Evolutionary conservation across 192 early-diverging fungal species (phyloP), one percentile per base, ranked within the genome.

Genomic region (Linnemannia exigua): DNA sequence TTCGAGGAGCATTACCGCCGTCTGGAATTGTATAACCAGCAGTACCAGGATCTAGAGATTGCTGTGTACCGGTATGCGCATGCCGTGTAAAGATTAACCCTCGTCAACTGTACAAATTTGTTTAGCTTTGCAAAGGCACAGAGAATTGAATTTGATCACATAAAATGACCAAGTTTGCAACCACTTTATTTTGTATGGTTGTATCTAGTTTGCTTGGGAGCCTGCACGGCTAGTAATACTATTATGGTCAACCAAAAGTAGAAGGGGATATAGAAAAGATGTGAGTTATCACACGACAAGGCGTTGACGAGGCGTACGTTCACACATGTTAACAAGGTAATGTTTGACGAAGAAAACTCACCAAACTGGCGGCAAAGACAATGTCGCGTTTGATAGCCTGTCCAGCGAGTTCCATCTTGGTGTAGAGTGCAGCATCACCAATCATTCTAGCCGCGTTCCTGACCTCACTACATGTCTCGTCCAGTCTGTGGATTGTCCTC

Each of bases 391-490:
- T 93, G 87, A 99, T 98, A 58, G 93, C 86, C 76, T 94, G 93
- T 54, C 94, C 90, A 16, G 97, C 97, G 31, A 95, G 91, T 83
- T 98, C 96, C 95, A 99, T 98, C 88, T 98, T 99, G 31, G 92
- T 92, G 87, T 93, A 97, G 63, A 99, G 90, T 46, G 90, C 90
- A 2, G 94, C 91, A 80, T 99, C 96, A 28, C 98, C 98, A n/a
- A 99, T 95, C 80, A 98, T 91, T 75, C 95, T 79, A 0, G 97
- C 95, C 0, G 97, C 97, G 25, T 93, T 93, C 33, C 91, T 91
- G 19, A 97, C 95, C 77, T 99, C 97, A 61, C 96, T 91, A 48
- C 97, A 96, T 1, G 97, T 97, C 87, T 99, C 98, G 67, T 97
- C 96, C 72, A 99, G 88, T 41, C 98, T 92, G 71, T 96, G 93